These are phyloP conservation scores for Ananas comosus DNA, from an alignment of 176 grass and related monocot genomes.

Conservation along the genomic window DNA sequence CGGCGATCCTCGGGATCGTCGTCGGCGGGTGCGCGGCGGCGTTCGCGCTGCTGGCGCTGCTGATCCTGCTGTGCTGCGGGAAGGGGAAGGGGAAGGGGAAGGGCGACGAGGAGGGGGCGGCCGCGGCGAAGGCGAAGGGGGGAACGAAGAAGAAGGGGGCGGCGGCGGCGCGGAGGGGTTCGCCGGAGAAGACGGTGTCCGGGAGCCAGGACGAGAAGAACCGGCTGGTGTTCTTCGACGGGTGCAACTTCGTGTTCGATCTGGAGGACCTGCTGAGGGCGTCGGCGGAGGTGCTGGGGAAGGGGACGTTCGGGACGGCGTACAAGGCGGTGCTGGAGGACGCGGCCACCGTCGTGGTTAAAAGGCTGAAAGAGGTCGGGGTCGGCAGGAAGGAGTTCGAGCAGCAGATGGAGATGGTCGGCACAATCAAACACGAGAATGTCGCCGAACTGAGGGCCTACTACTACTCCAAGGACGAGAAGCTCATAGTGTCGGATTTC, in stretches of 20 bases:
- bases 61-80: constrained; percentile 49
- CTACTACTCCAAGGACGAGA: constrained; percentile 99
- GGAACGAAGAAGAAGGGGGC: constrained; percentile 34
- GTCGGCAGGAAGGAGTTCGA: constrained; percentile 78
- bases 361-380: constrained; percentile 81
- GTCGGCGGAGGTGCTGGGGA: constrained; percentile 89
- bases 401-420: constrained; percentile 90
- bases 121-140: constrained; percentile 9
- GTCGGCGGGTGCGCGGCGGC: constrained; percentile 39
- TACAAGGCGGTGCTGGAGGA: constrained; percentile 91
- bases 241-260: constrained; percentile 70
- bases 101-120: not conserved
- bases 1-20: constrained; percentile 58
- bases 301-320: constrained; percentile 79
- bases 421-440: constrained; percentile 57
- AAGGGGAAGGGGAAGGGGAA: constrained; percentile 11
- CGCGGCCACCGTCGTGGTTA: constrained; percentile 77
- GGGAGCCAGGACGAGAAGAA: constrained; percentile 57
- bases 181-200: constrained; percentile 65
- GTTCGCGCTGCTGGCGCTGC: constrained; percentile 31
- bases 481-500: constrained; percentile 81
- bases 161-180: constrained; percentile 23
- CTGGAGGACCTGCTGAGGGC: constrained; percentile 85
- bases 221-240: constrained; percentile 84
- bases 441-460: constrained; percentile 79